These are phyloP conservation scores for Debaryomyces udenii DNA, from an alignment of 1,139 yeast genomes.

Conservation along the genomic window DNA sequence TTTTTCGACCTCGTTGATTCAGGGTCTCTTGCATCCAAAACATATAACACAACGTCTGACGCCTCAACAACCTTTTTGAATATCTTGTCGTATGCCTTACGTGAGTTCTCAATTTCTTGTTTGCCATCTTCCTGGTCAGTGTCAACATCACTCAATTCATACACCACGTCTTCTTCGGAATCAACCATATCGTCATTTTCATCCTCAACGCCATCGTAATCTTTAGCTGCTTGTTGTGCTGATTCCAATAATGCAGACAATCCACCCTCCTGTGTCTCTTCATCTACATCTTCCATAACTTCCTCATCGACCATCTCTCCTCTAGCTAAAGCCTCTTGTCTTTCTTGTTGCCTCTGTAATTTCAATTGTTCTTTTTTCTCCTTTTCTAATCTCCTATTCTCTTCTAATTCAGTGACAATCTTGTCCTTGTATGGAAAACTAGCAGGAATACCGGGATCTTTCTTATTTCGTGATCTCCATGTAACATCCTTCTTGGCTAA, in stretches of 20 bases:
- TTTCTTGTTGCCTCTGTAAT: conserved; percentile 49
- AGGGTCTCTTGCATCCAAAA: conserved; percentile 96
- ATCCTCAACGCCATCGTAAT: conserved; percentile 55
- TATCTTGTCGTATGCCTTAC: conserved; percentile 91
- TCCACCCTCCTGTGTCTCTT: conserved; percentile 53
- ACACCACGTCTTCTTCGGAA: conserved; percentile 41
- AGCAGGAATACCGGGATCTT: conserved; percentile 94
- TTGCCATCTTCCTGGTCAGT: conserved; percentile 44
- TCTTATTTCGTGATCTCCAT: conserved; percentile 83
- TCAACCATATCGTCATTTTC: conserved; percentile 39
- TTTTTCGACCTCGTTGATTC: conserved; percentile 90
- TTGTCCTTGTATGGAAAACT: conserved; percentile 91
- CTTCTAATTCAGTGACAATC: conserved; percentile 80
- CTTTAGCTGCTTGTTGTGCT: conserved; percentile 83
- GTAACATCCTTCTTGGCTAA: conserved; percentile 84
- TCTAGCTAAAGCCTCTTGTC: conserved; percentile 48
- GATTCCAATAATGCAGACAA: conserved; percentile 86
- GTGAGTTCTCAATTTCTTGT: conserved; percentile 66
- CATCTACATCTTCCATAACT: conserved; percentile 45
- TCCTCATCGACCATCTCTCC: conserved; percentile 44
- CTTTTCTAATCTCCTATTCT: conserved; percentile 59
- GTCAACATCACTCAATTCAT: conserved; percentile 47
- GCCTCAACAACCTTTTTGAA: conserved; percentile 82
- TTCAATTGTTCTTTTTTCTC: conserved; percentile 61
- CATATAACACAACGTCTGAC: conserved; percentile 87